Evolutionary conservation across 345 rosid genomes (phyloP).

Genomic region (Citrus cavaleriei): DNA sequence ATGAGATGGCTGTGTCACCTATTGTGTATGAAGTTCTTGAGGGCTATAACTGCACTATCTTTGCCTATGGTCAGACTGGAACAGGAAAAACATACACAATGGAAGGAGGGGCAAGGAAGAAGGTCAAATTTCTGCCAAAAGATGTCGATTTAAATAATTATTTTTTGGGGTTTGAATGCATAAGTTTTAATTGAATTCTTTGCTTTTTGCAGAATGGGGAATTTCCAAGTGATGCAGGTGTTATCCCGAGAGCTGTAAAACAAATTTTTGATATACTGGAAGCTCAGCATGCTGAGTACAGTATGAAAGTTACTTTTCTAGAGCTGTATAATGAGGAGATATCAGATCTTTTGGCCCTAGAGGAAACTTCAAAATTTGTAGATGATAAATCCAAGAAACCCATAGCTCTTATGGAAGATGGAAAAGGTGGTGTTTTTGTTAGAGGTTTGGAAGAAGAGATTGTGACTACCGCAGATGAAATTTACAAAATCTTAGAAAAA

Average conservation of each 20-base stretch:
- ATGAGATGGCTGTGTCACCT: constrained; percentile 80
- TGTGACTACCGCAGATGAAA: constrained; percentile 88
- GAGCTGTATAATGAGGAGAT: constrained; percentile 97
- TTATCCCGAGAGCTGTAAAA: constrained; percentile 91
- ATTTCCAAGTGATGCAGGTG: constrained; percentile 94
- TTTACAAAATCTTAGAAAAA: constrained; percentile 93
- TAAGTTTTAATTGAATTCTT: constrained; percentile 18
- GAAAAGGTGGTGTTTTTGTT: constrained; percentile 97
- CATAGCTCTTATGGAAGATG: constrained; percentile 97
- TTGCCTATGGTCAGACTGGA: constrained; percentile 99
- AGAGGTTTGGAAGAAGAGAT: constrained; percentile 99
- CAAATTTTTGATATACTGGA: constrained; percentile 88
- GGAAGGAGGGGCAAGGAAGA: constrained; percentile 99
- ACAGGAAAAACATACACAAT: constrained; percentile 98
- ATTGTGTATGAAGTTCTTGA: constrained; percentile 95
- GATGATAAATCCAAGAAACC: constrained; percentile 96
- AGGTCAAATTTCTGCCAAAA: constrained; percentile 36
- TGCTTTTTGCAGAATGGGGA: constrained; percentile 75
- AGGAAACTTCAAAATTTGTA: constrained; percentile 68
- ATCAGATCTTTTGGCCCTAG: constrained; percentile 91
- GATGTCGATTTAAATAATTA: background rate
- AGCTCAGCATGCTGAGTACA: constrained; percentile 89
- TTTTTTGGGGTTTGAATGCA: background rate
- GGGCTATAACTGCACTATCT: constrained; percentile 97
- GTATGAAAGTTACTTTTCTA: constrained; percentile 94